Conservation (phyloP, 2,329 filamentous ascomycete genomes). For the Verticillium nonalfalfae region DNA sequence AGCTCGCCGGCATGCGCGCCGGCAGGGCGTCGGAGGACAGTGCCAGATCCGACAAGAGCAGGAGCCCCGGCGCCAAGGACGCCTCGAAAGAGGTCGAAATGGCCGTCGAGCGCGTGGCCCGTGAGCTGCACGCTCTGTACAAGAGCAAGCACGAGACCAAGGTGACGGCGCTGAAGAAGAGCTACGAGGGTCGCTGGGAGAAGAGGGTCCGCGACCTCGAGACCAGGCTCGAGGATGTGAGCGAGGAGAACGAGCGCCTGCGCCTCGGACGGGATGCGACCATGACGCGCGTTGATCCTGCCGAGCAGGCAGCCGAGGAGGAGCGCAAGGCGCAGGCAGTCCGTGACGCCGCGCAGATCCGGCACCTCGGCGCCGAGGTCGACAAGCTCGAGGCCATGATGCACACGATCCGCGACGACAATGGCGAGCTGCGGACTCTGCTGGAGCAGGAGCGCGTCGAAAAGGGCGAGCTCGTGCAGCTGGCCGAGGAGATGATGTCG, state of each 20-base stretch:
- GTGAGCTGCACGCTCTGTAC: constrained; percentile 87
- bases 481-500: constrained; percentile 78
- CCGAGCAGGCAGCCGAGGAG: constrained; percentile 37
- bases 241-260: constrained; percentile 69
- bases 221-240: constrained; percentile 59
- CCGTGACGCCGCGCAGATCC: constrained; percentile 59
- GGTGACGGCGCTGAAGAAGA: constrained; percentile 80
- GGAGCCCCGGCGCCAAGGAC: constrained; percentile 19
- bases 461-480: constrained; percentile 74
- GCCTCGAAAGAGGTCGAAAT: constrained; percentile 66
- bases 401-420: constrained; percentile 62
- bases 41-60: constrained; percentile 29
- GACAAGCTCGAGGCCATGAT: constrained; percentile 71
- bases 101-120: constrained; percentile 84
- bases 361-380: constrained; percentile 66
- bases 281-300: constrained; percentile 51
- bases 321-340: constrained; percentile 53
- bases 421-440: constrained; percentile 56
- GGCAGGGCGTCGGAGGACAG: constrained; percentile 39
- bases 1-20: constrained; percentile 67
- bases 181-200: constrained; percentile 81
- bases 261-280: constrained; percentile 59
- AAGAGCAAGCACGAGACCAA: constrained; percentile 97
- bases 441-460: constrained; percentile 72
- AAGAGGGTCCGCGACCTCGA: constrained; percentile 81